These are phyloP conservation scores for Capronia epimyces DNA, from an alignment of 2,329 filamentous ascomycete species.

Conservation along the genomic window DNA sequence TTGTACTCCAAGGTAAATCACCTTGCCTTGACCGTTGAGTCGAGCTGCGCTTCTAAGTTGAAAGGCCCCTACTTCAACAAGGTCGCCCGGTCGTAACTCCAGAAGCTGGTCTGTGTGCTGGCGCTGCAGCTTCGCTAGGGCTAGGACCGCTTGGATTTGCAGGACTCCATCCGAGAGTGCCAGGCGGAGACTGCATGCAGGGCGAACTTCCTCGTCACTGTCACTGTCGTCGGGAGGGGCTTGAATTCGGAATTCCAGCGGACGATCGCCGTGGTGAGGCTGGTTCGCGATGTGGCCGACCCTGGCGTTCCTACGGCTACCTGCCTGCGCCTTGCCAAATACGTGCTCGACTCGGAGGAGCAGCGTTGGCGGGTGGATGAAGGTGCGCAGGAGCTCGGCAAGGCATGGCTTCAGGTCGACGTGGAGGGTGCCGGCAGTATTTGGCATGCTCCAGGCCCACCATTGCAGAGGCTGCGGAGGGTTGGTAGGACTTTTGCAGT, in stretches of 20 bases:
- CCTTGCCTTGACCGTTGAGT: slow-evolving; percentile 21
- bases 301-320: slow-evolving; percentile 11
- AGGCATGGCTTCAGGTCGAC: slow-evolving; percentile 27
- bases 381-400: slow-evolving; percentile 32
- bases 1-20: slow-evolving; percentile 30
- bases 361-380: slow-evolving; percentile 28
- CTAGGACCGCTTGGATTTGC: slow-evolving; percentile 31
- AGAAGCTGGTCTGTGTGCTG: slow-evolving; percentile 13
- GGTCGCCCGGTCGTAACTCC: slow-evolving; percentile 20
- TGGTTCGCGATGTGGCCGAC: not conserved
- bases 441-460: slow-evolving; percentile 11
- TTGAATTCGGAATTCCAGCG: not conserved
- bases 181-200: slow-evolving; percentile 3
- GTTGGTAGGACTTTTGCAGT: not conserved
- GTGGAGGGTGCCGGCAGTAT: slow-evolving; percentile 5
- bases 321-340: slow-evolving; percentile 11
- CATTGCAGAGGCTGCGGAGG: not conserved
- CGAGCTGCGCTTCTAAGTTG: slow-evolving; percentile 27
- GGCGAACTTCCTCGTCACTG: not conserved
- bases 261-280: not conserved
- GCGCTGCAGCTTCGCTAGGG: no score
- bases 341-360: slow-evolving; percentile 31
- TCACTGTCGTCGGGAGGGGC: slow-evolving; percentile 1
- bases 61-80: slow-evolving; percentile 27
- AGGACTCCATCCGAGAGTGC: slow-evolving; percentile 31